Evolutionary conservation across 176 grass and related monocot genomes (phyloP), one percentile per base, ranked within the genome.

Genomic region (Neostapfia colusana): DNA sequence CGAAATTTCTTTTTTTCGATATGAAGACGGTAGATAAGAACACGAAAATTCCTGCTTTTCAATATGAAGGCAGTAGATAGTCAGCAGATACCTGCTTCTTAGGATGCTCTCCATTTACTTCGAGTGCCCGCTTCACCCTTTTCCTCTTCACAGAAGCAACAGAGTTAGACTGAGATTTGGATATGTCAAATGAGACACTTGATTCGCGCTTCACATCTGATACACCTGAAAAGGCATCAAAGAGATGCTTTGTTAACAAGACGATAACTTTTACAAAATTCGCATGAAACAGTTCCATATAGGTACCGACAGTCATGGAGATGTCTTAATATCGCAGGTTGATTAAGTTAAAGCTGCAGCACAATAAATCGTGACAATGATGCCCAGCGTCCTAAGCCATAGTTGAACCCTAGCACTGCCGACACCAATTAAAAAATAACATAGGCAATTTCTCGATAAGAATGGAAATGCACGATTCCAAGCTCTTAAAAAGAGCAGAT

Each of bases 71-170:
- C n/a, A n/a, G 16, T 79, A 82, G 53, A 34, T 68, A 73, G 2
- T 79, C 40, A 65, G n/a, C 31, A 79, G 70, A 4, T 25, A 77
- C 51, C 75, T 88, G 77, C 58, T 79, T 74, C 49, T 63, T 83
- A 55, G 34, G 24, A 73, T 75, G 63, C 42, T 79, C 70, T 43
- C 14, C 21, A 35, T 73, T 48, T 65, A 80, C 60, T 76, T 85
- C 65, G 28, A 90, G 49, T 10, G 26, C 74, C n/a, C 18, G 75
- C 24, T 87, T 82, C 42, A 82, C 38, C 64, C 79, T 83, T 86
- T 82, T 93, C 65, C 63, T 90, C 70, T 84, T 73, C 71, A 63
- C 6, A 9, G 74, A 76, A 65, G 43, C 53, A 65, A 42, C 41
- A 5, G 12, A 28, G 62, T 85, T 82, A 46, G 12, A 31, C 66